Evolutionary conservation across 1,284 basidiomycete species (phyloP).

Genomic region (Sanghuangporus baumii): DNA sequence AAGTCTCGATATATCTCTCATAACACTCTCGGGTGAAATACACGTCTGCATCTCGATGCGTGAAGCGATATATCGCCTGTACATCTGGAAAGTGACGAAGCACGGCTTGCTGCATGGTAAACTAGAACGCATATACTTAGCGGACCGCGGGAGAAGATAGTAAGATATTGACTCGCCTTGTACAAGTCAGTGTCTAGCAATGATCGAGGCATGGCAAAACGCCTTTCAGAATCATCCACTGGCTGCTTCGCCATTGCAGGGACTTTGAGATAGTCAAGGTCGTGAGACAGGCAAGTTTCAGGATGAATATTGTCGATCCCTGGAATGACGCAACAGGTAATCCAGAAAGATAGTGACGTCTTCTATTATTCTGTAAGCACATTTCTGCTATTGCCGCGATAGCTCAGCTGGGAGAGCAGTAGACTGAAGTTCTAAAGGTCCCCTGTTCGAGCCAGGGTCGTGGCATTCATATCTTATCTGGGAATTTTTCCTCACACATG

Average conservation of each 20-base stretch:
- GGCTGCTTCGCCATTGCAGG: not conserved
- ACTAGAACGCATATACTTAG: slow-evolving; percentile 37
- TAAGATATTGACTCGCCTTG: slow-evolving; percentile 43
- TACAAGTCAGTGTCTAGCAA: slow-evolving; percentile 95
- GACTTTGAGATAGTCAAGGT: not conserved
- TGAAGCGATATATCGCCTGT: slow-evolving; percentile 75
- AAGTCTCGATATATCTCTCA: slow-evolving; percentile 57
- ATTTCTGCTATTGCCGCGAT: not conserved
- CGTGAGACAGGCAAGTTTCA: not conserved
- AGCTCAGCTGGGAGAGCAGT: slow-evolving; percentile 16
- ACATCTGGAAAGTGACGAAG: slow-evolving; percentile 73
- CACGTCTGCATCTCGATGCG: slow-evolving; percentile 71
- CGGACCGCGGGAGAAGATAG: slow-evolving; percentile 1
- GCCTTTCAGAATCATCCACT: not conserved
- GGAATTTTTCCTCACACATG: too few relatives aligned
- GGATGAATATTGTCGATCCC: not conserved
- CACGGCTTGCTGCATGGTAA: slow-evolving; percentile 97
- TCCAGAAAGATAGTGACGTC: not conserved
- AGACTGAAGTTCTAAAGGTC: slow-evolving; percentile 17
- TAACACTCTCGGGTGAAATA: slow-evolving; percentile 69
- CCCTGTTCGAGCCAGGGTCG: slow-evolving; percentile 16
- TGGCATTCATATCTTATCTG: too few relatives aligned
- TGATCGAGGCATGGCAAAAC: slow-evolving; percentile 41
- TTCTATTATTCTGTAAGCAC: not conserved
- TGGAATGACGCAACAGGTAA: not conserved